These are phyloP conservation scores for Beauveria sp. DNA, from an alignment of 2,329 filamentous ascomycete genomes.

Conservation along the genomic window DNA sequence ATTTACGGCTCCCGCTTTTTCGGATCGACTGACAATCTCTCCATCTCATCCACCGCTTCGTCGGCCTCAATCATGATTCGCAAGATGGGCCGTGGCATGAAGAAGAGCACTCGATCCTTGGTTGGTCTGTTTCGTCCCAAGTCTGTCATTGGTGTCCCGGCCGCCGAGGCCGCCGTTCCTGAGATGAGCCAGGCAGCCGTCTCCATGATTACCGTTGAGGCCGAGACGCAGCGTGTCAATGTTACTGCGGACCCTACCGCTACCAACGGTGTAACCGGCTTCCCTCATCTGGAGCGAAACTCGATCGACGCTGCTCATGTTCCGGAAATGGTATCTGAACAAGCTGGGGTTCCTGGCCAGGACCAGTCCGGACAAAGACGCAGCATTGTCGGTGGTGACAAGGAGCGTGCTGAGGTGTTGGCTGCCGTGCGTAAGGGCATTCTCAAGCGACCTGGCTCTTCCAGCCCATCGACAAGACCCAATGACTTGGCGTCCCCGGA, in stretches of 20 bases:
- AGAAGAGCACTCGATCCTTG: slow-evolving; percentile 82
- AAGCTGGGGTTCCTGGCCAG: slow-evolving; percentile 48
- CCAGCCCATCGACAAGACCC: slow-evolving; percentile 58
- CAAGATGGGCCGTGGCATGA: slow-evolving; percentile 99
- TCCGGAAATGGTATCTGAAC: slow-evolving; percentile 39
- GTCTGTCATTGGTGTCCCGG: slow-evolving; percentile 72
- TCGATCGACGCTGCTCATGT: slow-evolving; percentile 60
- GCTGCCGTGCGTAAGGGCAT: slow-evolving; percentile 94
- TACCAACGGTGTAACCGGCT: slow-evolving; percentile 64
- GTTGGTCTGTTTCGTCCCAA: slow-evolving; percentile 94
- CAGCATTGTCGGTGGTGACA: slow-evolving; percentile 87
- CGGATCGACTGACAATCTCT: slow-evolving; percentile 89
- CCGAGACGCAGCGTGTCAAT: slow-evolving; percentile 35
- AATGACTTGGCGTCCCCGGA: slow-evolving; percentile 44
- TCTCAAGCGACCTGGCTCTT: slow-evolving; percentile 68
- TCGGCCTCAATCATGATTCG: slow-evolving; percentile 90
- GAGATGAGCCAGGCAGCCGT: slow-evolving; percentile 75
- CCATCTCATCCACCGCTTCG: slow-evolving; percentile 82
- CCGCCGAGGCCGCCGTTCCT: slow-evolving; percentile 57
- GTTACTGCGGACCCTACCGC: slow-evolving; percentile 56
- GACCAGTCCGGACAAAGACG: slow-evolving; percentile 61
- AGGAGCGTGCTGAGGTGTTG: slow-evolving; percentile 82
- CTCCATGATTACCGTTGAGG: slow-evolving; percentile 76
- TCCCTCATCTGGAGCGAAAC: slow-evolving; percentile 76
- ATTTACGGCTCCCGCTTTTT: slow-evolving; percentile 91